A percentile compares a stretch with the other conserved stretches of the same genome.
Conservation (phyloP, 2,329 filamentous ascomycete species). For the Epichloe sibirici region DNA sequence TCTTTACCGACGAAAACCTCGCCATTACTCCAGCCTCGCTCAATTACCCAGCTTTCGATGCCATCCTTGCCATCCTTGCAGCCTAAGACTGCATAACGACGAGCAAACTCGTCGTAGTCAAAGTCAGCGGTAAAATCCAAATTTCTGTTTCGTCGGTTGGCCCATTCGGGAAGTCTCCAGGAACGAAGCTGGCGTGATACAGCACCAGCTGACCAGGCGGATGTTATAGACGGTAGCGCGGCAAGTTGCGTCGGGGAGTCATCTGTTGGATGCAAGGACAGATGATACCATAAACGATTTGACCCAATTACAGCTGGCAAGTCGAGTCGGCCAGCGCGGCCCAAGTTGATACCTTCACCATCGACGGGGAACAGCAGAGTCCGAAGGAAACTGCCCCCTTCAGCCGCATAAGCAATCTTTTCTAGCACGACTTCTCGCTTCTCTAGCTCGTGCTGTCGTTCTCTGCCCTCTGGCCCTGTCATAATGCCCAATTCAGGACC, state of each 20-base stretch:
- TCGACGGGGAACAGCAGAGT: conserved; percentile 68
- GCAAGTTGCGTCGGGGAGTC: conserved; percentile 65
- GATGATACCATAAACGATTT: conserved; percentile 90
- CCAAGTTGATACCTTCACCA: conserved; percentile 69
- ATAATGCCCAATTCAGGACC: conserved; percentile 69
- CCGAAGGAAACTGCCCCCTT: conserved; percentile 72
- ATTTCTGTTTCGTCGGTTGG: conserved; percentile 79
- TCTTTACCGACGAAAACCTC: conserved; percentile 86
- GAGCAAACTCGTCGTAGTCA: conserved; percentile 81
- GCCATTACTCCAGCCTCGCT: conserved; percentile 96
- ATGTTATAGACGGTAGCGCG: conserved; percentile 58
- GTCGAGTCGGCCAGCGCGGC: conserved; percentile 67
- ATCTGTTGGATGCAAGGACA: conserved; percentile 84
- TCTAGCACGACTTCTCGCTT: conserved; percentile 75
- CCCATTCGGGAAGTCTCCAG: conserved; percentile 94
- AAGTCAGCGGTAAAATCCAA: conserved; percentile 97
- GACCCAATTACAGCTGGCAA: conserved; percentile 62
- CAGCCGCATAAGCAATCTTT: conserved; percentile 70
- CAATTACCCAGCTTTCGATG: conserved; percentile 85
- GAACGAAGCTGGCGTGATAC: conserved; percentile 86
- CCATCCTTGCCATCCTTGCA: conserved; percentile 86
- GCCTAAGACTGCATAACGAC: conserved; percentile 70
- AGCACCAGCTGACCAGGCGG: conserved; percentile 83
- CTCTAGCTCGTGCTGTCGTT: conserved; percentile 68
- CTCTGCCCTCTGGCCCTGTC: conserved; percentile 52